Conservation (phyloP, 2,329 filamentous ascomycete species). For the Cladosporium sphaerospermum region DNA sequence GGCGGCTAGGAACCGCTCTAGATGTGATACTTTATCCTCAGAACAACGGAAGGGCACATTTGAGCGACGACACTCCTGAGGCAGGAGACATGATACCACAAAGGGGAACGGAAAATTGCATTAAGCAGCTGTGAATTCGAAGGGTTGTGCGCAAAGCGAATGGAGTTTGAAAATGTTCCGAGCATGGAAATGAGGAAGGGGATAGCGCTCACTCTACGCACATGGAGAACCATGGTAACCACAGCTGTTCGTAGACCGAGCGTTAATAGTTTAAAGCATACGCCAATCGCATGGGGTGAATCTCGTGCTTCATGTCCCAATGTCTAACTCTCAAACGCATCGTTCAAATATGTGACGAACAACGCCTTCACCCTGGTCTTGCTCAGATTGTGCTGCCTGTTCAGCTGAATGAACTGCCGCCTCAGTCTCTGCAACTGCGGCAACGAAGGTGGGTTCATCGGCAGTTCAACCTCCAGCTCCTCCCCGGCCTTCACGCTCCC, state of each 20-base stretch:
- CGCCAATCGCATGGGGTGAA: too few species aligned
- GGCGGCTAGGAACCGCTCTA: conserved; percentile 4
- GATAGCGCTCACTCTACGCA: too few species aligned
- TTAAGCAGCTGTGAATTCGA: neutral
- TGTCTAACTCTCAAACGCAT: conserved; percentile 29
- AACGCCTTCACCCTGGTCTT: conserved; percentile 33
- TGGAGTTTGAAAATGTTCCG: neutral
- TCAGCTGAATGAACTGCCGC: conserved; percentile 70
- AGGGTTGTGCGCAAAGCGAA: neutral
- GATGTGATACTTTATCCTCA: neutral
- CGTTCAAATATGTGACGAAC: conserved; percentile 39
- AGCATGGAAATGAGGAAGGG: too few species aligned
- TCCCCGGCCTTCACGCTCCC: conserved; percentile 47
- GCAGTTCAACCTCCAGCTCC: conserved; percentile 51
- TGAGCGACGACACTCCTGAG: neutral
- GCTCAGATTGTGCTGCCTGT: conserved; percentile 54
- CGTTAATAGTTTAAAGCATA: too few species aligned
- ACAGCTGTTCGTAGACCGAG: too few species aligned
- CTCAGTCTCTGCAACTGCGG: conserved; percentile 72
- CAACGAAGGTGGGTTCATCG: conserved; percentile 57
- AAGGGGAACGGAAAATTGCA: neutral
- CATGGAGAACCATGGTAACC: too few species aligned
- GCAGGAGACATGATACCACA: neutral
- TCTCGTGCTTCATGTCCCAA: too few species aligned
- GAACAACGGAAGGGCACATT: neutral